Conservation (phyloP, 1,139 yeast genomes). For the Hanseniaspora sp. region DNA sequence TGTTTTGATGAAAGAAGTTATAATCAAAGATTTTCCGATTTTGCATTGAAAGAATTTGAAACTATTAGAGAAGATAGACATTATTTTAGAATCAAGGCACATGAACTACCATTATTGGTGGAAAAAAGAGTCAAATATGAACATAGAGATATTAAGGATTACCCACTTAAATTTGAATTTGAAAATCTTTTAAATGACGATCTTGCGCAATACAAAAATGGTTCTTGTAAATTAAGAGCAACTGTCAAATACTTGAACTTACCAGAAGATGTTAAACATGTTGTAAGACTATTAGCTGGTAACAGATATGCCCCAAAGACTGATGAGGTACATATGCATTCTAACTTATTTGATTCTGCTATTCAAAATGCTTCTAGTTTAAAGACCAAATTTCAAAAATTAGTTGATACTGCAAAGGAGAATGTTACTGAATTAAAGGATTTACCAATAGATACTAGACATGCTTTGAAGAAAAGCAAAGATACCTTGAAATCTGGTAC, state of each 20-base stretch:
- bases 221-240: constrained; percentile 47
- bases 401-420: constrained; percentile 58
- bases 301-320: constrained; percentile 57
- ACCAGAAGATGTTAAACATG: constrained; percentile 46
- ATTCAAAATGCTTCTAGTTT: constrained; percentile 75
- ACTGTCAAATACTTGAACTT: constrained; percentile 41
- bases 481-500: background rate
- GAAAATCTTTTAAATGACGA: constrained; percentile 64
- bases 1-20: constrained; percentile 26
- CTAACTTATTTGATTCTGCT: constrained; percentile 57
- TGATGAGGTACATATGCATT: constrained; percentile 50
- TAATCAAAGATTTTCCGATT: constrained; percentile 38
- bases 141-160: constrained; percentile 37
- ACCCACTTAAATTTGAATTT: constrained; percentile 59
- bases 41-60: constrained; percentile 49
- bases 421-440: constrained; percentile 55
- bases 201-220: constrained; percentile 62
- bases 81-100: constrained; percentile 74
- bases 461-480: constrained; percentile 37
- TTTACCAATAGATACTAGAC: constrained; percentile 74
- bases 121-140: constrained; percentile 57
- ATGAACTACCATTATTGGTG: constrained; percentile 76
- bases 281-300: constrained; percentile 69
- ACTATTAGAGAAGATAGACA: constrained; percentile 54
- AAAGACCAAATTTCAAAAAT: constrained; percentile 49